A percentile compares a stretch with the other conserved stretches of the same genome.
Conservation (phyloP, 129 eudicot species). For the Flaveria brownii region DNA sequence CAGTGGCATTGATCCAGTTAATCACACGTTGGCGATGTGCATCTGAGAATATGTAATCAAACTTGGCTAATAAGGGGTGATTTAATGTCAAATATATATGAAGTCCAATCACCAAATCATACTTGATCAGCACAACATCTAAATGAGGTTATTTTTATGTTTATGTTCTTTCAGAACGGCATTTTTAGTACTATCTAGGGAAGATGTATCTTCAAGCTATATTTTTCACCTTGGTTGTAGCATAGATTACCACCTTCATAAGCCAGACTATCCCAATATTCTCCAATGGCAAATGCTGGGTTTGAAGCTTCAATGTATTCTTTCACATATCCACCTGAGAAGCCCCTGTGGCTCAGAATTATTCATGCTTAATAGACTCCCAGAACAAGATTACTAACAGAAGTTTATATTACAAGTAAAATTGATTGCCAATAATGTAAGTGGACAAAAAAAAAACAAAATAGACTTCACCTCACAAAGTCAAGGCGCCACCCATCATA, state of each 20-base stretch:
- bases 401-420: neutral
- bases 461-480: constrained; percentile 58
- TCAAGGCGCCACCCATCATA: constrained; percentile 85
- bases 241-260: constrained; percentile 67
- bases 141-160: neutral
- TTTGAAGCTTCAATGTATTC: constrained; percentile 65
- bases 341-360: constrained; percentile 46
- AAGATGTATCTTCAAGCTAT: neutral
- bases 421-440: neutral
- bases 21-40: constrained; percentile 75
- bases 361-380: constrained; percentile 3
- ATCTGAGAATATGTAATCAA: constrained; percentile 35
- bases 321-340: constrained; percentile 66
- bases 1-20: constrained; percentile 76
- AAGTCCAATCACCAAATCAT: neutral
- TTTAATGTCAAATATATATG: neutral
- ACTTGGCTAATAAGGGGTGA: constrained; percentile 14
- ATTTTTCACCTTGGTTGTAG: constrained; percentile 63
- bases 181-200: neutral
- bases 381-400: neutral
- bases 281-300: constrained; percentile 72
- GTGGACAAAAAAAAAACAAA: neutral
- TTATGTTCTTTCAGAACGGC: neutral
- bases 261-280: constrained; percentile 71
- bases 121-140: neutral